Evolutionary conservation across 2,329 filamentous ascomycete genomes (phyloP).

Genomic region (Fusarium incarnatum): DNA sequence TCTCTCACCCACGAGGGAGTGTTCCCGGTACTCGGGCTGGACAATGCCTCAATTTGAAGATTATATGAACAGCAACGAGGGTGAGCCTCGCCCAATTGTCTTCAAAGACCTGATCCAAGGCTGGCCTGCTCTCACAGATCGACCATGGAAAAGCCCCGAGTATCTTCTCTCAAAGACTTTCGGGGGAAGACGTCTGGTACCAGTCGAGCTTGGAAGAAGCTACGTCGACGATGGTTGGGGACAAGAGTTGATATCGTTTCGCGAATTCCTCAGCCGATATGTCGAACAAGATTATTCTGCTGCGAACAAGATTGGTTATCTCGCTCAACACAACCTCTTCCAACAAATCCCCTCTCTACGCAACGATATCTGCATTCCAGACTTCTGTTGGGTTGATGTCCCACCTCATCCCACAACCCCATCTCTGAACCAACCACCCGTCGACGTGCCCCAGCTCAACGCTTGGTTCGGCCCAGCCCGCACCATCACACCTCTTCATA

Average conservation of each 20-base stretch:
- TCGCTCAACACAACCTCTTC: slow-evolving; percentile 92
- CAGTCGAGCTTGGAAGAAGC: slow-evolving; percentile 85
- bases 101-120: slow-evolving; percentile 70
- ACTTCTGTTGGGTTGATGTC: slow-evolving; percentile 82
- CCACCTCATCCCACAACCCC: slow-evolving; percentile 63
- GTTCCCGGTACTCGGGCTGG: slow-evolving; percentile 53
- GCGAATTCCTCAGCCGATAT: slow-evolving; percentile 73
- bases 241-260: slow-evolving; percentile 82
- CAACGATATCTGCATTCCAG: slow-evolving; percentile 81
- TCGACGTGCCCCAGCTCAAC: slow-evolving; percentile 77
- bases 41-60: slow-evolving; percentile 70
- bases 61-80: slow-evolving; percentile 63
- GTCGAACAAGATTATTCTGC: slow-evolving; percentile 55
- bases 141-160: slow-evolving; percentile 76
- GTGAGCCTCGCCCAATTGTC: slow-evolving; percentile 71
- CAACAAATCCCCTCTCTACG: slow-evolving; percentile 81
- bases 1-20: slow-evolving; percentile 41
- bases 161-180: slow-evolving; percentile 84
- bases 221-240: slow-evolving; percentile 90
- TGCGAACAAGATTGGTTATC: slow-evolving; percentile 71
- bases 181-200: slow-evolving; percentile 81
- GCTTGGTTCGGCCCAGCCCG: slow-evolving; percentile 91
- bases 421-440: slow-evolving; percentile 53
- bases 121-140: slow-evolving; percentile 81
- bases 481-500: slow-evolving; percentile 93